Base-by-base conservation (phyloP, 1,284 basidiomycete species). In the Rhodotorula mucilaginosa region DNA sequence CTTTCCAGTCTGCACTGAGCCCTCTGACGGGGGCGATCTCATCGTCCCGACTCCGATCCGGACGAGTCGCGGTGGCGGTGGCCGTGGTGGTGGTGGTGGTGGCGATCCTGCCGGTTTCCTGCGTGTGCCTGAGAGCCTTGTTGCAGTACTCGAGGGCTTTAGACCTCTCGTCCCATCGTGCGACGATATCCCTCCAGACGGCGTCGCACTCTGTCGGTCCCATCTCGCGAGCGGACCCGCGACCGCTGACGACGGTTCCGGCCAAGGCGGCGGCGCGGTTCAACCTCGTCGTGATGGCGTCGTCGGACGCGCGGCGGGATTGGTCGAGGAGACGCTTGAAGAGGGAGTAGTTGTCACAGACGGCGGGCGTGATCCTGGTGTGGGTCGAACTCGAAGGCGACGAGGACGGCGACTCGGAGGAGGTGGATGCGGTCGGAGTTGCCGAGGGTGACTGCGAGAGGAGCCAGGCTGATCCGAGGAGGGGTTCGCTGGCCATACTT, bases 391-490 rank as follows among this genome's bases (percentile, higher is more conserved):
- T 44, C 0, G 71, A 29, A 1, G 64, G 29, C 3, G 65, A 3
- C 1, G 15, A 16, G 23, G 65, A 23, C 4, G 68, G 21, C 3
- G 56, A 26, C 15, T 54, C 46, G 16, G 65, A 47, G 3, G 62
- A 46, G 54, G 54, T 1, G 26, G 65, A 26, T 5, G 68, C 21
- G 3, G 52, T 29, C 19, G 65, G 48, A 12, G 69, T 46, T 3
- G 61, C 18, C 4, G 64, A 26, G 15, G 68, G 51, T 19, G 62
- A 58, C 29, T 72, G 70, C 8, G 74, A 62, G 63, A 75, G 67
- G 57, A 74, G 61, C 54, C 68, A 76, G 19, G 70, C 60, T 2
- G 72, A 72, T 56, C 72, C 74, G 56, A 75, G 68, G 5, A 75
- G 67, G 3, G 72, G 74, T 1, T 29, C n/a, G 39, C 15, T 29